Conservation (phyloP, 164 flowering plant species). For the Santalum album region DNA sequence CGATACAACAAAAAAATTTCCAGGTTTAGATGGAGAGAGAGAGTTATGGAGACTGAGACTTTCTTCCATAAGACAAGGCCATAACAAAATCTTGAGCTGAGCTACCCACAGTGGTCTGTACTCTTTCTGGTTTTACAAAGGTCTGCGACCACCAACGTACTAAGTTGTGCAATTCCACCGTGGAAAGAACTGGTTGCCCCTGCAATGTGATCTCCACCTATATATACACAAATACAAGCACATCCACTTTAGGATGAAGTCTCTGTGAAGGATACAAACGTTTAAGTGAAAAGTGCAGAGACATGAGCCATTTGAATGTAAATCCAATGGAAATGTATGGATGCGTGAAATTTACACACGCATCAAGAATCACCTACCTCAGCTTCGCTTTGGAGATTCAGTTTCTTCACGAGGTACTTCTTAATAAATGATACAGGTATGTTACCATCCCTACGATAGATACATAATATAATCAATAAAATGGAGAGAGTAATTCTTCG, state of each 20-base stretch:
- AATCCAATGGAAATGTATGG: no score
- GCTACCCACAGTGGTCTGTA: constrained; percentile 20
- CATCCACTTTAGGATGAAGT: no score
- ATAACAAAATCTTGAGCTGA: constrained; percentile 29
- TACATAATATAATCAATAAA: background rate
- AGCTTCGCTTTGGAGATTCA: constrained; percentile 21
- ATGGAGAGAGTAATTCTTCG: background rate
- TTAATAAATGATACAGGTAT: constrained; percentile 20
- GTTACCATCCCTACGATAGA: constrained; percentile 16
- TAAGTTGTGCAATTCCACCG: constrained; percentile 18
- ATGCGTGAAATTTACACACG: background rate
- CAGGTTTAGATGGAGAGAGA: background rate
- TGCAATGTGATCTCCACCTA: constrained; percentile 26
- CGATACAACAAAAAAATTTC: background rate
- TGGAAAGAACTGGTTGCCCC: constrained; percentile 19
- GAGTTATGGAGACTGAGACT: constrained; percentile 1
- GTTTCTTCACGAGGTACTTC: constrained; percentile 22
- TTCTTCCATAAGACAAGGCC: constrained; percentile 27
- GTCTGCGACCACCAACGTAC: constrained; percentile 24
- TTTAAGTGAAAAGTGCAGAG: no score
- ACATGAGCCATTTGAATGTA: no score
- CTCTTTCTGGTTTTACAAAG: constrained; percentile 12
- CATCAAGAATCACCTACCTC: constrained; percentile 18
- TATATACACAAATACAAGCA: background rate
- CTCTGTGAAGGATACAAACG: no score